Percentiles rank a stretch among this genome's conserved stretches.
These are phyloP conservation scores for Escovopsis sp. DNA, from an alignment of 2,329 filamentous ascomycete species.

Conservation along the genomic window DNA sequence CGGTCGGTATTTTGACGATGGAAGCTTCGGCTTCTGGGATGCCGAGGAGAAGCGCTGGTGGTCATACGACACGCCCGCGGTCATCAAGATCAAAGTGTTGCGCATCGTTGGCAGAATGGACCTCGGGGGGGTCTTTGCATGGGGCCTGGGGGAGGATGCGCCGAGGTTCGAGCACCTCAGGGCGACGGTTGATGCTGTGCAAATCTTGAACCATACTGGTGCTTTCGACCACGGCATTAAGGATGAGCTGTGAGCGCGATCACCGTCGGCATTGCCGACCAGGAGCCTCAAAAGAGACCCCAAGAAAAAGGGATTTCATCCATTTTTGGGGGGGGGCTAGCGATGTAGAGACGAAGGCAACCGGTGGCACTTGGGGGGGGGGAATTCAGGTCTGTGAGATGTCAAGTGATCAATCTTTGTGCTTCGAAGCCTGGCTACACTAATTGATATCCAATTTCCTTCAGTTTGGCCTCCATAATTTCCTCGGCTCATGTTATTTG, in stretches of 20 bases:
- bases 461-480: no score
- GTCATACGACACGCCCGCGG: constrained; percentile 53
- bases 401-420: no score
- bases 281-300: no score
- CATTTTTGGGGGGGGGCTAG: no score
- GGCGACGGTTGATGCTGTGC: constrained; percentile 17
- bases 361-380: no score
- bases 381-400: no score
- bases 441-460: no score
- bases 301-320: no score
- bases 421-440: no score
- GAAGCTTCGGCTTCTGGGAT: constrained; percentile 59
- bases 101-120: constrained; percentile 39
- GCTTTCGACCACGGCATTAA: background rate
- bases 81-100: constrained; percentile 47
- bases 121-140: constrained; percentile 60
- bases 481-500: no score
- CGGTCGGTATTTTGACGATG: constrained; percentile 41
- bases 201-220: constrained; percentile 1
- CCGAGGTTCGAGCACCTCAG: constrained; percentile 26
- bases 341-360: no score
- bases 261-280: no score
- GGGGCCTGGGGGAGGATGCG: constrained; percentile 57
- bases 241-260: constrained; percentile 16
- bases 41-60: constrained; percentile 45